These are phyloP conservation scores for Pigoraptor vietnamica DNA, from an alignment of 78 protist genomes.

Conservation along the genomic window DNA sequence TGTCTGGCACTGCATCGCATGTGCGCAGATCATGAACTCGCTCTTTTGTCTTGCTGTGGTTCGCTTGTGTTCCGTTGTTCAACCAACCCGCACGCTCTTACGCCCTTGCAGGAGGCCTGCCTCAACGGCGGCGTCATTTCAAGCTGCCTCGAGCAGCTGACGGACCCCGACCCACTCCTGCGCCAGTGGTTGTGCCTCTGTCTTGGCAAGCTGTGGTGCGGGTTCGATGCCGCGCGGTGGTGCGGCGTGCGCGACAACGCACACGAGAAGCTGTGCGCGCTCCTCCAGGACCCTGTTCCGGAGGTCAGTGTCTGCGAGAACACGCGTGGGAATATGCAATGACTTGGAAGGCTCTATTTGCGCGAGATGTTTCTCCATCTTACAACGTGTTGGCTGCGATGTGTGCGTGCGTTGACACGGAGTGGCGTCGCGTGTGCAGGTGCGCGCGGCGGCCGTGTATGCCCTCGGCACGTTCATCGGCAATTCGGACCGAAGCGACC, in stretches of 20 bases:
- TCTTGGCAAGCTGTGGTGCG: slow-evolving; percentile 13
- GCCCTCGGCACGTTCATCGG: slow-evolving; percentile 4
- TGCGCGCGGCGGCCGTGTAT: slow-evolving; percentile 36
- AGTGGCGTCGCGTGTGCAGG: background rate
- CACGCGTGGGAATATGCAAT: no score
- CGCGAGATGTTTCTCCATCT: no score
- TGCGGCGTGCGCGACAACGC: background rate
- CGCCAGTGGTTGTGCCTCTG: slow-evolving; percentile 28
- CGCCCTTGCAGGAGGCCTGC: background rate
- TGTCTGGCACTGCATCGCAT: background rate
- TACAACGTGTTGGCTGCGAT: background rate
- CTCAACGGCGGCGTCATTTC: background rate
- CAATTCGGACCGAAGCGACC: background rate
- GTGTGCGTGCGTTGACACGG: background rate
- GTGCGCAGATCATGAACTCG: background rate
- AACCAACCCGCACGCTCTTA: no score
- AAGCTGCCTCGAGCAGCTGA: slow-evolving; percentile 2
- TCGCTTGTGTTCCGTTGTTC: no score
- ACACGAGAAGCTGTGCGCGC: background rate
- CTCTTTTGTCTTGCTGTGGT: no score
- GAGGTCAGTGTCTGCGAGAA: background rate
- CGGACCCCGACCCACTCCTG: slow-evolving; percentile 3
- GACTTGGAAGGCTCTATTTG: no score
- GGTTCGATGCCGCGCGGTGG: background rate
- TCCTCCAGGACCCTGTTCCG: background rate